Evolutionary conservation across 345 rosid genomes (phyloP).

Genomic region (Boechera divaricarpa): DNA sequence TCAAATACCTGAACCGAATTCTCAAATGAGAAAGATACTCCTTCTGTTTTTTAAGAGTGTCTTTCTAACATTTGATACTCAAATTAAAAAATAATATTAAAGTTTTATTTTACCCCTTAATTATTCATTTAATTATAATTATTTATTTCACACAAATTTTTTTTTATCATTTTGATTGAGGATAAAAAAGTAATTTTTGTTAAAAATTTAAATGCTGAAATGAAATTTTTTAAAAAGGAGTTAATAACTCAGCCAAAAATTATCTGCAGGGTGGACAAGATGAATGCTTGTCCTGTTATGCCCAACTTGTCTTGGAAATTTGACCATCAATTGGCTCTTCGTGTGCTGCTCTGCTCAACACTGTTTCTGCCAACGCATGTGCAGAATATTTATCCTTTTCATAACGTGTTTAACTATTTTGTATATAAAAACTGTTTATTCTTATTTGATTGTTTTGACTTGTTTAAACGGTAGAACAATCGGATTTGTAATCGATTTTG

Average conservation of each 20-base stretch:
- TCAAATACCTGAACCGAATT: neutral
- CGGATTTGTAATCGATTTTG: neutral
- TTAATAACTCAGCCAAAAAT: neutral
- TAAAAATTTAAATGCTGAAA: too few relatives aligned
- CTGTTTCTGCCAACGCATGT: slow-evolving; percentile 25
- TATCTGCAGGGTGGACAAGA: slow-evolving; percentile 16
- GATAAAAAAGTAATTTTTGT: too few relatives aligned
- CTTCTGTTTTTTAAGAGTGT: too few relatives aligned
- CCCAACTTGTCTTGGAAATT: slow-evolving; percentile 34
- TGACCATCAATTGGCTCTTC: slow-evolving; percentile 23
- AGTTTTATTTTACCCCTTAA: too few relatives aligned
- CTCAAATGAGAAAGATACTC: neutral
- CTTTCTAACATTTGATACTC: too few relatives aligned
- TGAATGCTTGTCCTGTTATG: slow-evolving; percentile 42
- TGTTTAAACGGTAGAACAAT: neutral
- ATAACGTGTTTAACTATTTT: neutral
- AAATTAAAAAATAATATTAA: too few relatives aligned
- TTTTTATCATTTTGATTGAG: too few relatives aligned
- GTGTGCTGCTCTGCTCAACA: slow-evolving; percentile 15
- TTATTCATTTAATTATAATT: too few relatives aligned
- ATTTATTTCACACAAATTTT: too few relatives aligned
- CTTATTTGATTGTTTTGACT: neutral
- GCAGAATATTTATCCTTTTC: slow-evolving; percentile 20
- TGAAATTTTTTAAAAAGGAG: too few relatives aligned
- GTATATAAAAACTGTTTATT: neutral